Evolutionary conservation across 2,329 filamentous ascomycete genomes (phyloP).

Genomic region (Pyricularia sp.): DNA sequence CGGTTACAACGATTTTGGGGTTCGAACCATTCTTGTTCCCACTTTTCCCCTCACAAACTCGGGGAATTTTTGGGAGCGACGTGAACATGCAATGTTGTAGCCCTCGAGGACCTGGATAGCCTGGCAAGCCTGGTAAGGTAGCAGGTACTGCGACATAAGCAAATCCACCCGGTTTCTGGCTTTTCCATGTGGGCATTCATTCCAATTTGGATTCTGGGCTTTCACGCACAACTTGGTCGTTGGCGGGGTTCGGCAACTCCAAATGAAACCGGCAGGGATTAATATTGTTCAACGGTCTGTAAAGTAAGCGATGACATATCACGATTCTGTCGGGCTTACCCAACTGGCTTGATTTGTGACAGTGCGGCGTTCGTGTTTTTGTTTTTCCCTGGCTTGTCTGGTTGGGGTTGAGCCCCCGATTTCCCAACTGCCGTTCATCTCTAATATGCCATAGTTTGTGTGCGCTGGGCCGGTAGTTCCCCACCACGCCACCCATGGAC

Average conservation of each 20-base stretch:
- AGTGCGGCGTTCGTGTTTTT: background rate
- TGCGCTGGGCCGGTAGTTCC: background rate
- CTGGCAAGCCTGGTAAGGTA: background rate
- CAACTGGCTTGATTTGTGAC: too few species aligned
- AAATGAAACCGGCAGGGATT: background rate
- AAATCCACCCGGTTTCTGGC: background rate
- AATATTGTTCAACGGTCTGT: background rate
- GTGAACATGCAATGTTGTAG: background rate
- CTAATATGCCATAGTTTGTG: background rate
- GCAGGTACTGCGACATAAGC: background rate
- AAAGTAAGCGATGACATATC: background rate
- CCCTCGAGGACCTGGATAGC: background rate
- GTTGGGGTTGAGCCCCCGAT: background rate
- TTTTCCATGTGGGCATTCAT: too few species aligned
- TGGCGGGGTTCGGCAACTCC: background rate
- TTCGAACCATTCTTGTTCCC: background rate
- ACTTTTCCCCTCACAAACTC: background rate
- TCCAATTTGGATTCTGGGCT: too few species aligned
- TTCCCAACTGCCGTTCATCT: conserved; percentile 4
- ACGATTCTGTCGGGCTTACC: background rate
- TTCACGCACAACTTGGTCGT: background rate
- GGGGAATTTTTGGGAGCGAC: background rate
- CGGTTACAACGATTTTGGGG: background rate
- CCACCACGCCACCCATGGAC: conserved; percentile 5
- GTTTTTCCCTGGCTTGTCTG: conserved; percentile 2